Conservation (phyloP, 1,139 yeast genomes). For the Pichia sp. region DNA sequence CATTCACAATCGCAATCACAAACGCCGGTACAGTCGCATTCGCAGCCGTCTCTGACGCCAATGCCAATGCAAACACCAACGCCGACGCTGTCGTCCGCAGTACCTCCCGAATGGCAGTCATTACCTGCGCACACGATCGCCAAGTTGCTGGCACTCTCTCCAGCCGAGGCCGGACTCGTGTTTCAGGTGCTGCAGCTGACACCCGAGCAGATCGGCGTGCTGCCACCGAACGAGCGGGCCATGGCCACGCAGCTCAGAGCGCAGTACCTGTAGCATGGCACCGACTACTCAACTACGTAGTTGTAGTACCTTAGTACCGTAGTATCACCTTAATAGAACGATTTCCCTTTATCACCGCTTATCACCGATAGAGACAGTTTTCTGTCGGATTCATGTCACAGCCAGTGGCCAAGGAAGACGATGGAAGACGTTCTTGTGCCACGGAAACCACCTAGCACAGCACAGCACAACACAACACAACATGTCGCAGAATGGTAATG, state of each 20-base stretch:
- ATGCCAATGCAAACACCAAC: background rate
- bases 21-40: slow-evolving; percentile 20
- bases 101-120: slow-evolving; percentile 39
- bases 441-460: no score
- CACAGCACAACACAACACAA: no score
- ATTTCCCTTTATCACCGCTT: no score
- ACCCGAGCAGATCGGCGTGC: slow-evolving; percentile 43
- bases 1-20: slow-evolving; percentile 4
- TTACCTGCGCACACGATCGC: slow-evolving; percentile 43
- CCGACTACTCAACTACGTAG: no score
- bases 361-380: no score
- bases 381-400: no score
- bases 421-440: no score
- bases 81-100: background rate
- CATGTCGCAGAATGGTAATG: no score
- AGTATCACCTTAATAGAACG: no score
- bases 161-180: slow-evolving; percentile 56
- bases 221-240: slow-evolving; percentile 54
- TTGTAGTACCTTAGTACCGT: no score
- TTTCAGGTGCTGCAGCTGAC: slow-evolving; percentile 57
- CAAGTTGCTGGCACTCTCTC: slow-evolving; percentile 40
- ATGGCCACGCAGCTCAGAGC: slow-evolving; percentile 54
- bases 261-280: slow-evolving; percentile 54
- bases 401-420: no score
- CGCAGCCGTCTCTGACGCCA: slow-evolving; percentile 1